Evolutionary conservation across 108 stramenopile species (phyloP).

Genomic region (Poteriospumella lacustris): DNA sequence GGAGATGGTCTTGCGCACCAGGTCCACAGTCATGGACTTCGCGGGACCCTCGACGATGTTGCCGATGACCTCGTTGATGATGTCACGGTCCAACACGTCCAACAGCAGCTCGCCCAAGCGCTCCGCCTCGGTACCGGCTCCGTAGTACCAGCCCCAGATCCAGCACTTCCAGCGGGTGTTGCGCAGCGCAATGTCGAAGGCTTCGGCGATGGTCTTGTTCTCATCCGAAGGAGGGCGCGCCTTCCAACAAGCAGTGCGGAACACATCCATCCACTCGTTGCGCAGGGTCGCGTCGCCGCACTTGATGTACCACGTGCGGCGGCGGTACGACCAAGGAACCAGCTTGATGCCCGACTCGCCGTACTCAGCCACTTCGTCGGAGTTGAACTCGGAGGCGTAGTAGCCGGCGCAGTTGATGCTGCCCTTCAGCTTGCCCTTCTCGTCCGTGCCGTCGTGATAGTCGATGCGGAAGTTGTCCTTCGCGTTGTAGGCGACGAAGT

Average conservation of each 20-base stretch:
- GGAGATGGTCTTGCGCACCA: conserved; percentile 18
- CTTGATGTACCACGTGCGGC: conserved; percentile 12
- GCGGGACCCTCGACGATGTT: conserved; percentile 4
- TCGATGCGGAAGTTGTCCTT: conserved; percentile 18
- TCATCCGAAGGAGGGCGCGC: conserved; percentile 3
- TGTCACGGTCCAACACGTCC: conserved; percentile 17
- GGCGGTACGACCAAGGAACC: conserved; percentile 9
- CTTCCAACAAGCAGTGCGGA: conserved; percentile 17
- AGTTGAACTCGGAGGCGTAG: conserved; percentile 1
- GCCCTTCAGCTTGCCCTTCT: conserved; percentile 24
- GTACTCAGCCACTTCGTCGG: conserved; percentile 1
- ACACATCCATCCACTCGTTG: conserved; percentile 16
- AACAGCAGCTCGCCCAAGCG: background rate
- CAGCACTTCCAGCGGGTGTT: background rate
- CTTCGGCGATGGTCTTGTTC: background rate
- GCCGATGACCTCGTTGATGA: background rate
- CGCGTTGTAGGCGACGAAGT: conserved; percentile 5
- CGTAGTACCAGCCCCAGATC: conserved; percentile 22
- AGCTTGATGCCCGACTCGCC: conserved; percentile 23
- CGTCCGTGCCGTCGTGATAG: conserved; percentile 15
- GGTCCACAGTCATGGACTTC: background rate
- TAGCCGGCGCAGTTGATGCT: conserved; percentile 17
- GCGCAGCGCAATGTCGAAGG: background rate
- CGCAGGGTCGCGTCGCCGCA: background rate
- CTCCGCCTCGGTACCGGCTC: conserved; percentile 5